Conservation (phyloP, 169 alveolate species). For the Eimeria praecox region DNA sequence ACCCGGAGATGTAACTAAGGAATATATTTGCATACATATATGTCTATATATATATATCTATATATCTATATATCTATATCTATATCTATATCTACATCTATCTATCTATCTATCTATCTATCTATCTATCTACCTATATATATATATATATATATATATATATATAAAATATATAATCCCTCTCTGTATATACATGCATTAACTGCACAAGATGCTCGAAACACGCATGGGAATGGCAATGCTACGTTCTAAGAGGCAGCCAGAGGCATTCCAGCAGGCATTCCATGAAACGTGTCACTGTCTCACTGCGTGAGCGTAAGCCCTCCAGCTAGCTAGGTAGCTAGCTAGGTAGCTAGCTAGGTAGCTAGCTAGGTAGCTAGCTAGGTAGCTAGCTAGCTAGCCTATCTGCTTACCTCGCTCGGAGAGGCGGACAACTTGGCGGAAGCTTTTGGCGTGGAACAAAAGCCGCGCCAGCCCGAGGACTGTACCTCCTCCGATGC, state of each 20-base stretch:
- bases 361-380: not conserved
- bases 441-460: slow-evolving; percentile 90
- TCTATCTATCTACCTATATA: too few relatives aligned
- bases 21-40: not conserved
- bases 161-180: too few relatives aligned
- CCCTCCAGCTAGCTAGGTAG: not conserved
- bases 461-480: slow-evolving; percentile 92
- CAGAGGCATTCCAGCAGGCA: not conserved
- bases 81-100: too few relatives aligned
- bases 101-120: too few relatives aligned
- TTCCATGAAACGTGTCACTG: not conserved
- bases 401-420: slow-evolving; percentile 84
- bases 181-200: too few relatives aligned
- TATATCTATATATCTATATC: not conserved
- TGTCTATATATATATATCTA: not conserved
- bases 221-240: not conserved
- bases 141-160: too few relatives aligned
- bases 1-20: too few relatives aligned
- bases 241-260: not conserved
- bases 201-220: too few relatives aligned
- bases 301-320: not conserved
- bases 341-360: not conserved
- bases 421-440: slow-evolving; percentile 90
- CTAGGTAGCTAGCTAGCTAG: not conserved
- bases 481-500: slow-evolving; percentile 96